Conservation (phyloP, 352 stramenopile species). For the Elongisporangium anandrum region DNA sequence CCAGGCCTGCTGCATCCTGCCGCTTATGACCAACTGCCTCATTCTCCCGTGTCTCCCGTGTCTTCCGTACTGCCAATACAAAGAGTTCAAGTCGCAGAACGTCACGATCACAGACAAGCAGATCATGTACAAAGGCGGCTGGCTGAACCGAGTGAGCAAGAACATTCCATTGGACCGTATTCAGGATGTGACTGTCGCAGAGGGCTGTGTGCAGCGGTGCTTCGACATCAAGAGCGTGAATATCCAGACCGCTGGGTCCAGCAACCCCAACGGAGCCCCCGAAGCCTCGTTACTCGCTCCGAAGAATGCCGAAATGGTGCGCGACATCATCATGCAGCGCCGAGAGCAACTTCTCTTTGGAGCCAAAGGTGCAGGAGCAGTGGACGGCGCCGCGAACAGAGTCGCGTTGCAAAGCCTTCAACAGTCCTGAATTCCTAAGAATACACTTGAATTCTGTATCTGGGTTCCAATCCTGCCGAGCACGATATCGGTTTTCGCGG, state of each 20-base stretch:
- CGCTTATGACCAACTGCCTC: conserved; percentile 6
- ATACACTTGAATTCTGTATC: too few relatives aligned
- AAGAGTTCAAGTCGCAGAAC: conserved; percentile 28
- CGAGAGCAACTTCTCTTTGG: conserved; percentile 35
- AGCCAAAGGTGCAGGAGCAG: background rate
- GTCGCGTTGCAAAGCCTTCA: background rate
- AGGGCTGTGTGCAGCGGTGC: conserved; percentile 16
- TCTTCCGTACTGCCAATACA: conserved; percentile 11
- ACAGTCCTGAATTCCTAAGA: background rate
- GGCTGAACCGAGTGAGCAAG: conserved; percentile 36
- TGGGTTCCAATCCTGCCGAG: too few relatives aligned
- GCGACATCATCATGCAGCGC: conserved; percentile 36
- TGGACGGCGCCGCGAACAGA: background rate
- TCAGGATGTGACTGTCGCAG: conserved; percentile 32
- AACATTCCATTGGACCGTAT: conserved; percentile 39
- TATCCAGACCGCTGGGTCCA: conserved; percentile 27
- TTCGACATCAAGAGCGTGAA: conserved; percentile 7
- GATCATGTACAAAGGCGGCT: conserved; percentile 31
- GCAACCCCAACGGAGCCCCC: conserved; percentile 9
- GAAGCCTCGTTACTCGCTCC: conserved; percentile 28
- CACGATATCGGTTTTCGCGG: too few relatives aligned
- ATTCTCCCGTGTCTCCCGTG: conserved; percentile 9
- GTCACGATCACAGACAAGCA: conserved; percentile 30
- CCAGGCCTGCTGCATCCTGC: conserved; percentile 5
- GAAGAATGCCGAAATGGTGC: conserved; percentile 25